Base-by-base conservation (phyloP, 345 rosid genomes). In the Salix arbutifolia region DNA sequence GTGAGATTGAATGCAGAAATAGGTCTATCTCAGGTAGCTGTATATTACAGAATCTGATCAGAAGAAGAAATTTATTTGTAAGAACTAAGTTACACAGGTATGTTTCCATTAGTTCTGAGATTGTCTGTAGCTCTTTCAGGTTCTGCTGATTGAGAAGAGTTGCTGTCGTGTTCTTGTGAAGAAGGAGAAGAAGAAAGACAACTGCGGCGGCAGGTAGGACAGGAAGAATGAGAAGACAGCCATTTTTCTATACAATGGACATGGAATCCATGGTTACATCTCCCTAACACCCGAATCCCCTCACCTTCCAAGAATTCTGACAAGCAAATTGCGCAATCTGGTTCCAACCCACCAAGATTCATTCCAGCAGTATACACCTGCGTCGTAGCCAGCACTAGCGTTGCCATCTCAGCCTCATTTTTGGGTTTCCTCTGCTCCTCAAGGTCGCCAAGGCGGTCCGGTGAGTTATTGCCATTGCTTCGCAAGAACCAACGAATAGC, bases 401-500 rank as follows among this genome's bases (percentile, higher is more conserved):
- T 52, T 6, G 74, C 73, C 1, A 77, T 74, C 3, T 71, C 75
- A 33, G 64, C 75, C 48, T 72, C 71, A n/a, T 40, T 6, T 8
- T 73, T 46, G 30, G 89, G 78, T 77, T 91, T 88, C 74, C 84
- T 77, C 66, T 77, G 81, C 67, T 80, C 77, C 23, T 23, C 38
- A 17, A 67, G 40, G 4, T 65, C 78, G 69, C 74, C 72, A 33
- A 65, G 79, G 50, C 60, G 62, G 58, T 21, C 65, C 13, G 69
- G 48, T 1, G 42, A 72, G 61, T 58, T 66, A 40, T 37, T 23
- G 40, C 12, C 60, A 5, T 60, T 74, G 1, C 80, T 21, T 11
- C 86, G 79, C 42, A 86, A 79, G 81, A 83, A 91, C 92, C 92
- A 87, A 44, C 93, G 94, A 75, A 91, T 81, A 72, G 95, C 85